A percentile compares a stretch with the other conserved stretches of the same genome.
phyloP scores from a whole-genome alignment of 106 monocot species.

The Vanilla planifolia region DNA sequence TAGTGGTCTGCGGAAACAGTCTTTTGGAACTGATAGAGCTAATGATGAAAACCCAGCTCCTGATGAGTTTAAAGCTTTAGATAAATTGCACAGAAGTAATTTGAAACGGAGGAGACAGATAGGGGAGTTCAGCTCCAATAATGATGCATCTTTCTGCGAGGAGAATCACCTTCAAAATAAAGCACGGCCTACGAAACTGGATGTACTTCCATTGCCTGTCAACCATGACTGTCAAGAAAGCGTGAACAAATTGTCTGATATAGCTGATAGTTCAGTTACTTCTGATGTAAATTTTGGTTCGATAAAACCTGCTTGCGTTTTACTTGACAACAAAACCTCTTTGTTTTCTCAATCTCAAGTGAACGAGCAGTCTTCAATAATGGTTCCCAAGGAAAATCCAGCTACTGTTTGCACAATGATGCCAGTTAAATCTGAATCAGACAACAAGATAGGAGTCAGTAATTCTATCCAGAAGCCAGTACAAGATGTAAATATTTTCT shows the following conservation, averaged over 20 bases:
- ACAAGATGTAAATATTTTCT: conserved; percentile 35
- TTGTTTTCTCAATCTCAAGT: conserved; percentile 11
- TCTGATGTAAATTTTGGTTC: conserved; percentile 18
- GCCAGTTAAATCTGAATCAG: conserved; percentile 14
- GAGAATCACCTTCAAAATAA: conserved; percentile 21
- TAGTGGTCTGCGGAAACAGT: conserved; percentile 4
- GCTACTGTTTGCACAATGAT: conserved; percentile 10
- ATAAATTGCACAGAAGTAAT: conserved; percentile 10
- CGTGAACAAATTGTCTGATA: conserved; percentile 4
- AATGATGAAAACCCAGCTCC: background rate
- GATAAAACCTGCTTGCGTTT: background rate
- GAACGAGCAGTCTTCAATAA: conserved; percentile 3
- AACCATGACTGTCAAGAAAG: conserved; percentile 7
- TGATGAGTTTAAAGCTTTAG: conserved; percentile 2
- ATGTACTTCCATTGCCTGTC: conserved; percentile 15
- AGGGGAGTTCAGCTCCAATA: conserved; percentile 12
- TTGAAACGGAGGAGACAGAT: conserved; percentile 25
- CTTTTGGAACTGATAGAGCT: conserved; percentile 4
- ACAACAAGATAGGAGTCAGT: conserved; percentile 6
- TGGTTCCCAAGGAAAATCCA: conserved; percentile 6
- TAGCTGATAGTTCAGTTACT: conserved; percentile 5
- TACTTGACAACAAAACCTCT: conserved; percentile 1
- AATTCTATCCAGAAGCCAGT: conserved; percentile 17
- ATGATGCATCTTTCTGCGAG: conserved; percentile 13
- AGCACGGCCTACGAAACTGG: conserved; percentile 12